phyloP scores from a whole-genome alignment of 495 filamentous ascomycete genomes.

The Trichoderma parareesei region DNA sequence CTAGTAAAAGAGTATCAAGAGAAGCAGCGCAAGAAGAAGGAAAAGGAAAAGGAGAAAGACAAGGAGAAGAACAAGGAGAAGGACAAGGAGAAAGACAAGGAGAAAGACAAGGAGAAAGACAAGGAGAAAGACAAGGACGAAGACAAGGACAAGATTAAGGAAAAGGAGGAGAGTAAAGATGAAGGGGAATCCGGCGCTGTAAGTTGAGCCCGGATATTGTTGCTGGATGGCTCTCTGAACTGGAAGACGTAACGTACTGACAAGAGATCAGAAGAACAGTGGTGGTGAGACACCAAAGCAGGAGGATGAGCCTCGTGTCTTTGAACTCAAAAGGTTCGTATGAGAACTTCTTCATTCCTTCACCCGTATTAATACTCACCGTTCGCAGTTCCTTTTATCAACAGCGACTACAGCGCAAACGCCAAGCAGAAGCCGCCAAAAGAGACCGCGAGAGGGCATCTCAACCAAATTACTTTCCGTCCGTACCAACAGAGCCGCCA shows the following conservation, averaged over 20 bases:
- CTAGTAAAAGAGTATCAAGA: slow-evolving; percentile 79
- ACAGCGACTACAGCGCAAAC: slow-evolving; percentile 65
- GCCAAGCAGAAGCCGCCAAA: slow-evolving; percentile 65
- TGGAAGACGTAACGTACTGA: not conserved
- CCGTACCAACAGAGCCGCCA: slow-evolving; percentile 59
- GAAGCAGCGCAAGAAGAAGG: slow-evolving; percentile 58
- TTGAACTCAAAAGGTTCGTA: slow-evolving; percentile 72
- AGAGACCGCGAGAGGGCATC: slow-evolving; percentile 67
- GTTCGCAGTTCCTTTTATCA: slow-evolving; percentile 67
- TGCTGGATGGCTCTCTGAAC: not conserved
- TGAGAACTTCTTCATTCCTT: slow-evolving; percentile 20
- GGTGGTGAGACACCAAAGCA: slow-evolving; percentile 31
- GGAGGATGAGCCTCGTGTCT: slow-evolving; percentile 67
- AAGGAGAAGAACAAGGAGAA: slow-evolving; percentile 38
- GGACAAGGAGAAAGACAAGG: slow-evolving; percentile 40
- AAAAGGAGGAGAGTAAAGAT: slow-evolving; percentile 14
- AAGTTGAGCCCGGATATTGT: not conserved
- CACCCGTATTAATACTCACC: slow-evolving; percentile 15
- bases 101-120: slow-evolving; percentile 48
- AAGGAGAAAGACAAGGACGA: slow-evolving; percentile 27
- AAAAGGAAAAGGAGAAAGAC: slow-evolving; percentile 43
- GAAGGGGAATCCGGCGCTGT: slow-evolving; percentile 18
- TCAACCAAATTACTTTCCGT: slow-evolving; percentile 68
- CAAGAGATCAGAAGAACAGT: slow-evolving; percentile 21
- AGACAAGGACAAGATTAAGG: slow-evolving; percentile 52